Percentiles rank a stretch among this genome's conserved stretches.
phyloP scores from a whole-genome alignment of 768 basidiomycete genomes.

The Leccinum fibrillosum region DNA sequence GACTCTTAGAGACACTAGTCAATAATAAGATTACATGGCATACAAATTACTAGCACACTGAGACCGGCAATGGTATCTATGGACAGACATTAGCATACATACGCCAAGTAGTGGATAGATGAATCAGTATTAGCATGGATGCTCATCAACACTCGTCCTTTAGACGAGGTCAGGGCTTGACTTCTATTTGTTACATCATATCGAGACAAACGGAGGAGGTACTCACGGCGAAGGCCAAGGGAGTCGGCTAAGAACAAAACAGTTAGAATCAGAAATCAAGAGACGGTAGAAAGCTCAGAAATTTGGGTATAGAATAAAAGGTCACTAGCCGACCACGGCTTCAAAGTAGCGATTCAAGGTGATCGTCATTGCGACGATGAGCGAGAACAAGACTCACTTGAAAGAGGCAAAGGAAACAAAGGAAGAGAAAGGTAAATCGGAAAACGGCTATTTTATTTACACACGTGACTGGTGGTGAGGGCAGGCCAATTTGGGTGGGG shows the following conservation, averaged over 20 bases:
- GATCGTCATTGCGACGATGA: constrained; percentile 53
- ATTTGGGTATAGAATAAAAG: constrained; percentile 83
- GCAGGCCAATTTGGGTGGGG: constrained; percentile 25
- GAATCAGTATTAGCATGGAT: constrained; percentile 89
- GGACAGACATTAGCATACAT: constrained; percentile 15
- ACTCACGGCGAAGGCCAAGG: constrained; percentile 33
- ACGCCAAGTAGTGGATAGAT: neutral
- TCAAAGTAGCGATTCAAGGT: constrained; percentile 87
- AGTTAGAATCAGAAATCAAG: constrained; percentile 11
- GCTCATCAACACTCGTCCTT: constrained; percentile 72
- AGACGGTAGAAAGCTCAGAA: constrained; percentile 55
- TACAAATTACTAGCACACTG: neutral
- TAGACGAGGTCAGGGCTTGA: constrained; percentile 85
- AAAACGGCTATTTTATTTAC: constrained; percentile 9
- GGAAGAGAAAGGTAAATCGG: constrained; percentile 9
- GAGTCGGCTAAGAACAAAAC: neutral
- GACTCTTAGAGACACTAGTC: constrained; percentile 18
- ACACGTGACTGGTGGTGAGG: constrained; percentile 37
- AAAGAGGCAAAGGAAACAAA: neutral
- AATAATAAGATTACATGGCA: neutral
- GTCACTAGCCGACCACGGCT: constrained; percentile 61
- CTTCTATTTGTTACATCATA: constrained; percentile 80
- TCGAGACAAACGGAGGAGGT: constrained; percentile 9
- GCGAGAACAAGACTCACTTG: constrained; percentile 31
- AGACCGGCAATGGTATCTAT: constrained; percentile 3